phyloP scores from a whole-genome alignment of 2,329 filamentous ascomycete species.

The Atkinsonella hypoxylon region DNA sequence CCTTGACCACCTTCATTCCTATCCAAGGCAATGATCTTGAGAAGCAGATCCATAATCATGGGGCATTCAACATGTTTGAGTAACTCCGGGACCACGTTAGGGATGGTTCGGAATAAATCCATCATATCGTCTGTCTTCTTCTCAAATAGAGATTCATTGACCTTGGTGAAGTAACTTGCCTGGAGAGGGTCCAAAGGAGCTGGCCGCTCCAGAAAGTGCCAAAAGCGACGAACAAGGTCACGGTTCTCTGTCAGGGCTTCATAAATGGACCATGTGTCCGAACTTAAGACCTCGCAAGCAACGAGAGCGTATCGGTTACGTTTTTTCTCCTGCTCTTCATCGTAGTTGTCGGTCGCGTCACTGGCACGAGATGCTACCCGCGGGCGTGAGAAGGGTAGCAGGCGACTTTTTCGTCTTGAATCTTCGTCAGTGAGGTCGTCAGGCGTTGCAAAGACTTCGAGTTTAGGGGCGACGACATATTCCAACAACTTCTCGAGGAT shows the following conservation, averaged over 20 bases:
- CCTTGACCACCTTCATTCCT: constrained; percentile 84
- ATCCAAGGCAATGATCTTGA: constrained; percentile 95
- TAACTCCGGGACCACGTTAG: constrained; percentile 72
- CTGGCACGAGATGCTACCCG: constrained; percentile 41
- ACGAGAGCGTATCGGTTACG: constrained; percentile 90
- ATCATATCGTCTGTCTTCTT: constrained; percentile 98
- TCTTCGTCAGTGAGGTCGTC: constrained; percentile 39
- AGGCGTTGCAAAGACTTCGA: constrained; percentile 41
- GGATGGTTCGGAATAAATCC: constrained; percentile 71
- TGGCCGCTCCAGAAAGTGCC: constrained; percentile 77
- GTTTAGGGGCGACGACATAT: constrained; percentile 77
- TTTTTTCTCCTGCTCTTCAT: constrained; percentile 78
- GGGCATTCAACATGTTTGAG: constrained; percentile 91
- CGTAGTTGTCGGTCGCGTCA: constrained; percentile 35
- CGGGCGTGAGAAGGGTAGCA: constrained; percentile 37
- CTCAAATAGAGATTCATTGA: constrained; percentile 94
- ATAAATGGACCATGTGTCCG: constrained; percentile 93
- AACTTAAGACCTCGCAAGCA: constrained; percentile 84
- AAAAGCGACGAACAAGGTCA: constrained; percentile 69
- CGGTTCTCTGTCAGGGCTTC: constrained; percentile 84
- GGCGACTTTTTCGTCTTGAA: constrained; percentile 31
- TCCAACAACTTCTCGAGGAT: constrained; percentile 76
- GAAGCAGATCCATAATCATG: constrained; percentile 92
- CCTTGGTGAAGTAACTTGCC: constrained; percentile 96
- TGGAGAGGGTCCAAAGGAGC: constrained; percentile 83